Evolutionary conservation across 2,329 filamentous ascomycete genomes (phyloP).

Genomic region (Penicillium sp.): DNA sequence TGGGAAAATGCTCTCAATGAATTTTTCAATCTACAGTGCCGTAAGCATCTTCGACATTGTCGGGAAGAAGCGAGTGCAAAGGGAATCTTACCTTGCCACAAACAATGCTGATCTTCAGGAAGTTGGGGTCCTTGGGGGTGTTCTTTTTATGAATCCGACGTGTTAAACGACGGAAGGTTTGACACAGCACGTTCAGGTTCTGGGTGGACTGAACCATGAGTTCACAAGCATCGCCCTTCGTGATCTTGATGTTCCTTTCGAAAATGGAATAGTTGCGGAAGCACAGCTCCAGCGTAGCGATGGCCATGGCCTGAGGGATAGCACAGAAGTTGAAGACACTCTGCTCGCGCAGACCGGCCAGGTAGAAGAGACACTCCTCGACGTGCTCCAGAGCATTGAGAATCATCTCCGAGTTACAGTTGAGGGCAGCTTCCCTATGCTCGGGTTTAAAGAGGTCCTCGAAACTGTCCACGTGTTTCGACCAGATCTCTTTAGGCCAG

Average conservation of each 20-base stretch:
- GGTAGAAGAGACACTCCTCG: conserved; percentile 96
- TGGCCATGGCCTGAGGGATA: conserved; percentile 96
- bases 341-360: conserved; percentile 90
- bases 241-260: conserved; percentile 88
- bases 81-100: conserved; percentile 69
- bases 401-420: conserved; percentile 91
- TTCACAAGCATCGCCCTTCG: conserved; percentile 86
- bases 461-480: conserved; percentile 85
- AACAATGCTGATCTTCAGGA: conserved; percentile 82
- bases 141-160: conserved; percentile 90
- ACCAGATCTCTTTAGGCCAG: conserved; percentile 97
- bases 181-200: conserved; percentile 76
- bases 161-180: conserved; percentile 74
- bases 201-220: conserved; percentile 93
- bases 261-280: conserved; percentile 91
- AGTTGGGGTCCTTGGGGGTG: conserved; percentile 88
- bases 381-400: conserved; percentile 80
- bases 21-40: conserved; percentile 73
- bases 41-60: neutral
- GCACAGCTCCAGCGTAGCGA: conserved; percentile 85
- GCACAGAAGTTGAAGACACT: conserved; percentile 99
- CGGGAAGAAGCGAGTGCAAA: neutral
- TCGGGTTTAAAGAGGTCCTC: conserved; percentile 84
- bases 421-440: conserved; percentile 71
- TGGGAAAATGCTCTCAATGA: conserved; percentile 91